Conservation (phyloP, 495 filamentous ascomycete genomes). For the Tetracladium marchalianum region DNA sequence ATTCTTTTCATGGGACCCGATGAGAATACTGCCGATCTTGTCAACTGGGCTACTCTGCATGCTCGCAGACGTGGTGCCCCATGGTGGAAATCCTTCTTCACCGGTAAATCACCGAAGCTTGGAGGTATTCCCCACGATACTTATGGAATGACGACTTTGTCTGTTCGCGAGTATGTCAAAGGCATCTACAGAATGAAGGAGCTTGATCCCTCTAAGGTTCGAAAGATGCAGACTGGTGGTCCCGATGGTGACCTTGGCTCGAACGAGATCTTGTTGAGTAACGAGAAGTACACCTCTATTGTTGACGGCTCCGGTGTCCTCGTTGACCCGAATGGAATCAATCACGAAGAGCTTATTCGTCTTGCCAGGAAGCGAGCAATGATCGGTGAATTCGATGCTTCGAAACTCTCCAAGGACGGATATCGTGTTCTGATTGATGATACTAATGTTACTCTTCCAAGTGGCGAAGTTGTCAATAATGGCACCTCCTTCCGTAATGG, state of each 20-base stretch:
- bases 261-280: slow-evolving; percentile 92
- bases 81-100: slow-evolving; percentile 99
- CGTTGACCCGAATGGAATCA: slow-evolving; percentile 80
- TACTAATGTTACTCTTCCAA: slow-evolving; percentile 73
- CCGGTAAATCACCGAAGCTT: slow-evolving; percentile 89
- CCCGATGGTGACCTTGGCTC: slow-evolving; percentile 95
- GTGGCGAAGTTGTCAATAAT: slow-evolving; percentile 77
- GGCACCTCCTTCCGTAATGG: slow-evolving; percentile 95
- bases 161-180: slow-evolving; percentile 88
- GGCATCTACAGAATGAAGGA: slow-evolving; percentile 95
- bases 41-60: slow-evolving; percentile 97
- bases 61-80: slow-evolving; percentile 79
- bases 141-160: slow-evolving; percentile 97
- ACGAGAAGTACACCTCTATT: slow-evolving; percentile 87
- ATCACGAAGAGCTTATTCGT: slow-evolving; percentile 72
- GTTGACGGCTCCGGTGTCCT: slow-evolving; percentile 95
- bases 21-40: slow-evolving; percentile 95
- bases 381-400: slow-evolving; percentile 78
- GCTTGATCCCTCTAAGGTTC: slow-evolving; percentile 70
- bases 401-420: slow-evolving; percentile 77
- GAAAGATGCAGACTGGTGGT: slow-evolving; percentile 94
- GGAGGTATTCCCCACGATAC: slow-evolving; percentile 93
- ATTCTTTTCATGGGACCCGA: slow-evolving; percentile 98
- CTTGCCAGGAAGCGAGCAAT: slow-evolving; percentile 81
- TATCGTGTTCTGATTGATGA: slow-evolving; percentile 94